These are phyloP conservation scores for Podospora anserina DNA, from an alignment of 495 filamentous ascomycete species.

Conservation along the genomic window DNA sequence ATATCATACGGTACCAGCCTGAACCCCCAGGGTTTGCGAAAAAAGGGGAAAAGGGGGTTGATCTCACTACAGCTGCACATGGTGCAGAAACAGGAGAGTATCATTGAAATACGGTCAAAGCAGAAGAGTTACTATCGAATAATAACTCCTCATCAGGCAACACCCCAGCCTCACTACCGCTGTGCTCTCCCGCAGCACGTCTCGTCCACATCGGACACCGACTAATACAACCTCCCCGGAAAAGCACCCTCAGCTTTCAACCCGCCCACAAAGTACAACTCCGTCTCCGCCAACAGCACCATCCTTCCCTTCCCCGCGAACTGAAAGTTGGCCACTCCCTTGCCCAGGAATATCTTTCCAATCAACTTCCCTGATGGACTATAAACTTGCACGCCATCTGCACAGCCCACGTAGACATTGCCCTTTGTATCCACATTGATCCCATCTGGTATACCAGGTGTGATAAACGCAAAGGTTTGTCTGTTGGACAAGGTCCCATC, in stretches of 20 bases:
- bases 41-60: too few species aligned
- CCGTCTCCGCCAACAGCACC: slow-evolving; percentile 48
- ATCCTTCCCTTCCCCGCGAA: slow-evolving; percentile 54
- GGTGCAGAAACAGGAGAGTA: too few species aligned
- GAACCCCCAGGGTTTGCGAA: too few species aligned
- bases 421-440: slow-evolving; percentile 58
- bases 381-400: slow-evolving; percentile 62
- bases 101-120: too few species aligned
- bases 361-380: slow-evolving; percentile 55
- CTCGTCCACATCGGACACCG: neutral
- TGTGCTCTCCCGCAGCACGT: neutral
- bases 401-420: slow-evolving; percentile 59
- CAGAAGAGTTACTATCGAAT: neutral
- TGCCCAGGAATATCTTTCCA: slow-evolving; percentile 54
- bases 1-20: too few species aligned
- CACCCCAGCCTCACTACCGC: too few species aligned
- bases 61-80: too few species aligned
- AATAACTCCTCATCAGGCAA: neutral
- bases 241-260: slow-evolving; percentile 43
- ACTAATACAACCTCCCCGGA: slow-evolving; percentile 22
- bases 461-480: slow-evolving; percentile 57
- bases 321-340: slow-evolving; percentile 52
- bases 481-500: slow-evolving; percentile 45
- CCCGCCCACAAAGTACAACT: slow-evolving; percentile 47
- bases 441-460: slow-evolving; percentile 55